A percentile compares a stretch with the other conserved stretches of the same genome.
These are phyloP conservation scores for Elsinoe ampelina DNA, from an alignment of 2,329 filamentous ascomycete genomes.

Conservation along the genomic window DNA sequence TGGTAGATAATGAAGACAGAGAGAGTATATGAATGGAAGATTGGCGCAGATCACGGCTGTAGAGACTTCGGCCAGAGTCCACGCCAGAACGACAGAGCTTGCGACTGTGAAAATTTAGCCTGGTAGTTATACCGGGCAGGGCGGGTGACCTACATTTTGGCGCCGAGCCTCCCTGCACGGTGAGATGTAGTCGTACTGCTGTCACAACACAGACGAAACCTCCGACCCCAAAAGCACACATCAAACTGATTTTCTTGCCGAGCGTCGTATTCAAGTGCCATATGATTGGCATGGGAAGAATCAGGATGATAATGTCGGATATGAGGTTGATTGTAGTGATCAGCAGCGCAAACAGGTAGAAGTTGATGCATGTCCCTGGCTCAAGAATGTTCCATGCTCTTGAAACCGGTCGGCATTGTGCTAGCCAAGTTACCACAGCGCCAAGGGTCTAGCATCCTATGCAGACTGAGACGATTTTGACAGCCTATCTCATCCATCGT, in stretches of 20 bases:
- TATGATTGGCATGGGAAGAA: background rate
- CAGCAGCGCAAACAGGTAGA: background rate
- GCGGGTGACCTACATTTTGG: background rate
- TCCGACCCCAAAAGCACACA: slow-evolving; percentile 1
- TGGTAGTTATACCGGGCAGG: no score
- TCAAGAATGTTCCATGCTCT: background rate
- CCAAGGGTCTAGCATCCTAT: background rate
- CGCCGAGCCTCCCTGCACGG: background rate
- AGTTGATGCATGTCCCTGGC: slow-evolving; percentile 9
- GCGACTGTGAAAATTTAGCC: background rate
- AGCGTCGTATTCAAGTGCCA: background rate
- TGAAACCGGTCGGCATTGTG: slow-evolving; percentile 8
- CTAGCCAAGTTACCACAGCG: background rate
- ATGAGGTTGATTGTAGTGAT: slow-evolving; percentile 4
- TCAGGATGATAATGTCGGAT: slow-evolving; percentile 9
- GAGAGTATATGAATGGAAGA: slow-evolving; percentile 1
- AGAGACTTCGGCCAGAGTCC: slow-evolving; percentile 5
- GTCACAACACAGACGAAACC: slow-evolving; percentile 6
- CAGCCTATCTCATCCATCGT: background rate
- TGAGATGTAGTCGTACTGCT: background rate
- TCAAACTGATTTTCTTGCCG: background rate
- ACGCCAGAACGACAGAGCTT: background rate
- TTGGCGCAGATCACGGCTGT: slow-evolving; percentile 1
- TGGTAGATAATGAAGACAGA: background rate
- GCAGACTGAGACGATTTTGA: background rate